Evolutionary conservation across 2,329 filamentous ascomycete species (phyloP).

Genomic region (Ambrosiella beaveri): DNA sequence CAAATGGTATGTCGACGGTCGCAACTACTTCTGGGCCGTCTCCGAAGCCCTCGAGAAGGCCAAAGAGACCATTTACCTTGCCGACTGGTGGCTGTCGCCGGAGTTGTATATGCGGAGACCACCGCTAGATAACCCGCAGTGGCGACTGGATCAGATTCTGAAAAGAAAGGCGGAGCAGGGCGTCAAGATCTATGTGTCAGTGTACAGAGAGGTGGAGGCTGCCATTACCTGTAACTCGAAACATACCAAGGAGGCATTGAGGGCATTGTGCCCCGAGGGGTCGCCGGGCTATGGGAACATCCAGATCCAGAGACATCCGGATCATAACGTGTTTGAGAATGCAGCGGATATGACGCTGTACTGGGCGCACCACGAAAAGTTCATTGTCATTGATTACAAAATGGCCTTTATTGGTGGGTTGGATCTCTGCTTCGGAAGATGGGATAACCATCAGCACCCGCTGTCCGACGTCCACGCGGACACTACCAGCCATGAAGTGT

Average conservation of each 20-base stretch:
- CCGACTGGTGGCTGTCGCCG: slow-evolving; percentile 91
- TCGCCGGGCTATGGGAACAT: slow-evolving; percentile 77
- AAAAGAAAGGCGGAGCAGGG: slow-evolving; percentile 82
- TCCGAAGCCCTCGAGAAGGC: slow-evolving; percentile 78
- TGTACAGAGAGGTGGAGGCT: slow-evolving; percentile 76
- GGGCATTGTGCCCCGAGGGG: slow-evolving; percentile 64
- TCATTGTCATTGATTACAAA: slow-evolving; percentile 83
- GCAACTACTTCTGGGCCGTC: slow-evolving; percentile 91
- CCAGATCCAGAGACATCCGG: slow-evolving; percentile 71
- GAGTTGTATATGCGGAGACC: slow-evolving; percentile 75
- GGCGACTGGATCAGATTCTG: slow-evolving; percentile 68
- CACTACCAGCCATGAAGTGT: slow-evolving; percentile 66
- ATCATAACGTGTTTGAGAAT: slow-evolving; percentile 90
- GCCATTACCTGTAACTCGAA: slow-evolving; percentile 80
- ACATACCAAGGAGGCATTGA: slow-evolving; percentile 79
- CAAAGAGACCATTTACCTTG: slow-evolving; percentile 87
- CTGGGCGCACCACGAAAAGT: slow-evolving; percentile 97
- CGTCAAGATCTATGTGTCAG: slow-evolving; percentile 83
- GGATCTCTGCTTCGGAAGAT: slow-evolving; percentile 88
- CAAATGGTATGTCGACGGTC: slow-evolving; percentile 95
- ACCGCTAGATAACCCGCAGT: slow-evolving; percentile 67
- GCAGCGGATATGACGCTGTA: slow-evolving; percentile 93
- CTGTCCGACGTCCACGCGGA: slow-evolving; percentile 77
- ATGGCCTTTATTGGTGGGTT: slow-evolving; percentile 86
- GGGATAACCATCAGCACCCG: slow-evolving; percentile 75